Base-by-base conservation (phyloP, 768 basidiomycete species). In the Trametes sanguinea region DNA sequence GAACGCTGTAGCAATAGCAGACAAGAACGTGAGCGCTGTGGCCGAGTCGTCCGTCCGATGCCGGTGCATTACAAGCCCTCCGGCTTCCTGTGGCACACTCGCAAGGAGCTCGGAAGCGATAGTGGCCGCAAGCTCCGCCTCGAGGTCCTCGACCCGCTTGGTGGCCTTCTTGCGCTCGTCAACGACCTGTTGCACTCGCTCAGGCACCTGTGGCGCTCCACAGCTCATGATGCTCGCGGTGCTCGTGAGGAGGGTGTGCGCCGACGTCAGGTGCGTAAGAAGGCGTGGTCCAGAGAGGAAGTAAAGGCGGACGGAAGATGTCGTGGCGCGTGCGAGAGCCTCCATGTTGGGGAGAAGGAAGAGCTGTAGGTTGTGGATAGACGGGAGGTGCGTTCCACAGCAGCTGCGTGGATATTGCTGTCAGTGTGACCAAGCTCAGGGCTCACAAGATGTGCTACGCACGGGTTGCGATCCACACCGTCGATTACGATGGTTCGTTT, bases 261-360 rank as follows among this genome's bases (percentile, higher is more conserved):
- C 78, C 2, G 82, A 77, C 2, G 82, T 77, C 55, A 94, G 77
- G 68, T 90, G 80, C 2, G 77, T 69, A 46, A 89, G 82, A 6
- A 93, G 80, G 27, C 94, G 86, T 14, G 89, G 87, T 4, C 94
- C 94, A n/a, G 86, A 77, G 52, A 90, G 80, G 77, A 97, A 95
- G 76, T 86, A 91, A 4, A 95, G 80, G 29, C 92, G 86, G 27
- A 84, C 85, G 59, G 87, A 86, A 0, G 84, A 82, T 2, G 84
- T 81, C 14, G 78, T 77, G 7, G 87, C 81, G 9, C 88, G 82
- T 42, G 88, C 78, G 30, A 89, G 76, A 1, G 85, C 74, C 59
- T 89, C 88, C 8, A 85, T 89, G 70, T 89, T 81, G 27, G 89
- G 85, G 45, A 89, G 72, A 46, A 92, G 73, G 77, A 91, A 87